Conservation (phyloP, 805 yeast genomes). For the Suhomyces emberorum region DNA sequence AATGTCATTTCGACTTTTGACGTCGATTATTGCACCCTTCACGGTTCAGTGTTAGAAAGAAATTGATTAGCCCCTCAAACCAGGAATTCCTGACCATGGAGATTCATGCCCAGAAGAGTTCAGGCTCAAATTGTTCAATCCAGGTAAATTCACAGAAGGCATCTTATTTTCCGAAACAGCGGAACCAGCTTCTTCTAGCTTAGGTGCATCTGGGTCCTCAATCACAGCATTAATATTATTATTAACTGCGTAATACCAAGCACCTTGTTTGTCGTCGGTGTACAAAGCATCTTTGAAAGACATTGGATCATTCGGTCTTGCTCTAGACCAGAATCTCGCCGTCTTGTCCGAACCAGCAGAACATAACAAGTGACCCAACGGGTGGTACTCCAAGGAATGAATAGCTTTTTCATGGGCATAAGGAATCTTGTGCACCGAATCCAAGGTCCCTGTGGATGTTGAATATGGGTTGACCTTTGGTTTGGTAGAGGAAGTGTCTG, state of each 20-base stretch:
- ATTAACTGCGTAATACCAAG: slow-evolving; percentile 51
- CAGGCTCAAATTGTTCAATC: slow-evolving; percentile 16
- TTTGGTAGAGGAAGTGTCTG: slow-evolving; percentile 22
- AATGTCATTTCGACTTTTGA: too few relatives aligned
- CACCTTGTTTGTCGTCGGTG: slow-evolving; percentile 58
- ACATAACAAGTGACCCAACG: slow-evolving; percentile 85
- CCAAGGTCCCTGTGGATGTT: slow-evolving; percentile 1
- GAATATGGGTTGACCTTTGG: slow-evolving; percentile 12
- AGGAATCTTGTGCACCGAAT: slow-evolving; percentile 60
- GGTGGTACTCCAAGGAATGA: slow-evolving; percentile 88
- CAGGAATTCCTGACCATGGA: slow-evolving; percentile 2
- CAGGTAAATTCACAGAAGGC: slow-evolving; percentile 26
- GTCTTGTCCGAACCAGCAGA: slow-evolving; percentile 94
- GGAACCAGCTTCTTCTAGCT: slow-evolving; percentile 6
- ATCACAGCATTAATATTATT: slow-evolving; percentile 42
- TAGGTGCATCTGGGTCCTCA: slow-evolving; percentile 8
- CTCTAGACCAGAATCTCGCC: slow-evolving; percentile 91
- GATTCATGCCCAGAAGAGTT: background rate
- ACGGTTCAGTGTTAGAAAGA: too few relatives aligned
- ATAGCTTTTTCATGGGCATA: slow-evolving; percentile 94
- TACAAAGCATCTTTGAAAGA: slow-evolving; percentile 81
- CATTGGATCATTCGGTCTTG: slow-evolving; percentile 84
- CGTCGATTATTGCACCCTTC: too few relatives aligned
- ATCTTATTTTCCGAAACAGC: slow-evolving; percentile 1
- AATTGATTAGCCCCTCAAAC: background rate